These are phyloP conservation scores for Rhynchosporium graminicola DNA, from an alignment of 2,329 filamentous ascomycete species.

Conservation along the genomic window DNA sequence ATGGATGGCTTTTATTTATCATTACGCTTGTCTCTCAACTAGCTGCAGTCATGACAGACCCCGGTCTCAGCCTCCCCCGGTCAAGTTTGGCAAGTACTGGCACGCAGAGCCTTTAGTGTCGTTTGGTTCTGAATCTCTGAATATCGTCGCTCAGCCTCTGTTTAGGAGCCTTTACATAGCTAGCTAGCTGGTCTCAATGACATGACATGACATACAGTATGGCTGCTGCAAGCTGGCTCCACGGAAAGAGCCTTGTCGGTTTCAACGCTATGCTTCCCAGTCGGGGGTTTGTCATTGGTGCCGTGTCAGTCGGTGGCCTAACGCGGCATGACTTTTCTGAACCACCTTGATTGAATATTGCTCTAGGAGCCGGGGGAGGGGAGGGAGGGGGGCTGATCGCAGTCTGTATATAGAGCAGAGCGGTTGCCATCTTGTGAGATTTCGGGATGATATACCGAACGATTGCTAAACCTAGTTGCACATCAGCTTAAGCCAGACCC, in stretches of 20 bases:
- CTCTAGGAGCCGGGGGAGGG: constrained; percentile 18
- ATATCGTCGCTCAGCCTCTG: constrained; percentile 16
- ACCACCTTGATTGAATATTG: constrained; percentile 29
- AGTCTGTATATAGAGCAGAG: constrained; percentile 37
- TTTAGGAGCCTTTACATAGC: constrained; percentile 19
- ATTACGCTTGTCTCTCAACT: constrained; percentile 35
- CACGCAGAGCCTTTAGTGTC: constrained; percentile 34
- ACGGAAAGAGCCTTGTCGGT: constrained; percentile 33
- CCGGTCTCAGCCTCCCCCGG: constrained; percentile 31
- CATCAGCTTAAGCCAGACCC: constrained; percentile 24
- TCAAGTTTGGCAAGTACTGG: constrained; percentile 34
- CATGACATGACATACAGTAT: constrained; percentile 12
- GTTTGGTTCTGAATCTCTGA: constrained; percentile 21
- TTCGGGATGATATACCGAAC: constrained; percentile 30
- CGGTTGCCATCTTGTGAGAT: constrained; percentile 28
- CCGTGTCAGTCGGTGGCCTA: constrained; percentile 28
- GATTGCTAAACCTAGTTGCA: constrained; percentile 30
- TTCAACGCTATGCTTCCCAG: constrained; percentile 34
- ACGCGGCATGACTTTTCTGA: constrained; percentile 32
- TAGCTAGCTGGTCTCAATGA: constrained; percentile 26
- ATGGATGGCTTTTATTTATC: constrained; percentile 31
- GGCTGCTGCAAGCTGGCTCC: constrained; percentile 13
- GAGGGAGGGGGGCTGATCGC: constrained; percentile 28
- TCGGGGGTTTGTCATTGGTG: constrained; percentile 34
- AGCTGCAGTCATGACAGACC: constrained; percentile 34